Conservation (phyloP, 495 filamentous ascomycete genomes). For the Echria macrotheca region DNA sequence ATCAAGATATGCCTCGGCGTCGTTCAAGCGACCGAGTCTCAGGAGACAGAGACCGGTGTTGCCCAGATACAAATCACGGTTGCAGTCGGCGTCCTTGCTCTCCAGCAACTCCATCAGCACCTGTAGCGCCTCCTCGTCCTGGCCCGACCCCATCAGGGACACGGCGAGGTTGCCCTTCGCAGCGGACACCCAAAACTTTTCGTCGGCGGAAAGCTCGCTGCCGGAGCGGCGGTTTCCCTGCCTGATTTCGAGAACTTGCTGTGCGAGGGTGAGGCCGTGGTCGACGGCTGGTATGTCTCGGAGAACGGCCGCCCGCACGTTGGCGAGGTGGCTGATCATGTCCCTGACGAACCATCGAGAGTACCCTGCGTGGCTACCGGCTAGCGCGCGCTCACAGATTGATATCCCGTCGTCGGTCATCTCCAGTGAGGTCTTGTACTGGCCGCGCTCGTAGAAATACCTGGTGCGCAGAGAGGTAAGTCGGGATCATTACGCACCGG, state of each 20-base stretch:
- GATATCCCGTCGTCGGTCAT: background rate
- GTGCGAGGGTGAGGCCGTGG: background rate
- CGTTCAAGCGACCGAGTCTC: background rate
- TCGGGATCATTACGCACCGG: too few species aligned
- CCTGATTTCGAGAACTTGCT: background rate
- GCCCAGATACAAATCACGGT: background rate
- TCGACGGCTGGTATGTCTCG: background rate
- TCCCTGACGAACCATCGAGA: background rate
- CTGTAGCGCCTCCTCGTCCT: background rate
- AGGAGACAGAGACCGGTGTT: background rate
- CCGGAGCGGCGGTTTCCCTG: background rate
- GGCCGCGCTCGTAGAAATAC: background rate
- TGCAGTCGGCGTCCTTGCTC: background rate
- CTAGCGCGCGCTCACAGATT: background rate
- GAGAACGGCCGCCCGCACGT: background rate
- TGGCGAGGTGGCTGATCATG: background rate
- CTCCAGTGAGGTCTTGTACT: background rate
- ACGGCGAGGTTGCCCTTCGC: background rate
- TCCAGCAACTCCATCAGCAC: background rate
- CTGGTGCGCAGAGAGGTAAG: too few species aligned
- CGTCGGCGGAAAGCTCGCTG: background rate
- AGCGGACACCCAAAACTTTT: background rate
- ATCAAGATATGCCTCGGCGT: background rate
- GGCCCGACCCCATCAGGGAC: background rate
- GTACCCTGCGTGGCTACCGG: background rate